phyloP scores from a whole-genome alignment of 2,329 filamentous ascomycete genomes.

The Phialophora chinensis region DNA sequence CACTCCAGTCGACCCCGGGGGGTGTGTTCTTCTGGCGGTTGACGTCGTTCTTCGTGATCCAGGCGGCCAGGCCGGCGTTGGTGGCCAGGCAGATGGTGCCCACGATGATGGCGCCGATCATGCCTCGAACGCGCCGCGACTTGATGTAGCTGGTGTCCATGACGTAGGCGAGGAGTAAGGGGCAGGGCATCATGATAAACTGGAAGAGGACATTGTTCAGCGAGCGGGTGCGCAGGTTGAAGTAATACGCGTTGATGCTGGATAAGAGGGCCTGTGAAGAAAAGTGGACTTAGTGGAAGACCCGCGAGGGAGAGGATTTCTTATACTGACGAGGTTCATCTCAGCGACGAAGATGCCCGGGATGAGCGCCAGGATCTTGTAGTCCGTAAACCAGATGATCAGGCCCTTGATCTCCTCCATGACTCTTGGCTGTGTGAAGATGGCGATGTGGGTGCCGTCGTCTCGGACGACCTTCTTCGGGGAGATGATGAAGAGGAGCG shows the following conservation, averaged over 20 bases:
- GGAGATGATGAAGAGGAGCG: slow-evolving; percentile 27
- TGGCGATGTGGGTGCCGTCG: slow-evolving; percentile 39
- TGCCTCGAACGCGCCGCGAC: slow-evolving; percentile 29
- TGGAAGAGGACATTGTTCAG: slow-evolving; percentile 37
- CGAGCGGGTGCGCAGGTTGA: slow-evolving; percentile 36
- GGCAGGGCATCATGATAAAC: slow-evolving; percentile 34
- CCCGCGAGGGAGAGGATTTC: not conserved
- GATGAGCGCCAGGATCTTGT: slow-evolving; percentile 25
- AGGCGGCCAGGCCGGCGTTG: slow-evolving; percentile 32
- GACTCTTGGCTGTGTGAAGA: slow-evolving; percentile 33
- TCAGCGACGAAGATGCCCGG: slow-evolving; percentile 34
- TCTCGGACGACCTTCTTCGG: slow-evolving; percentile 37
- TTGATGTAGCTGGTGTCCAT: slow-evolving; percentile 41
- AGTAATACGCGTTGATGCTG: slow-evolving; percentile 34
- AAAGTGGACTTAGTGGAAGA: not conserved
- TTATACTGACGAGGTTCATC: slow-evolving; percentile 31
- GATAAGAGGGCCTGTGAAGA: slow-evolving; percentile 15
- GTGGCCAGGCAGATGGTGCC: slow-evolving; percentile 27
- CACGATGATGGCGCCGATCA: slow-evolving; percentile 29
- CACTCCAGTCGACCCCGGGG: slow-evolving; percentile 32
- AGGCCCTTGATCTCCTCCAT: slow-evolving; percentile 34
- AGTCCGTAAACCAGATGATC: slow-evolving; percentile 26
- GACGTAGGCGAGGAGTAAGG: slow-evolving; percentile 38
- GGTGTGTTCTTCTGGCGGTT: slow-evolving; percentile 20
- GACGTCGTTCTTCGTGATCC: slow-evolving; percentile 28